Conservation (phyloP, 257 asterid species). For the Gynochthodes officinalis region DNA sequence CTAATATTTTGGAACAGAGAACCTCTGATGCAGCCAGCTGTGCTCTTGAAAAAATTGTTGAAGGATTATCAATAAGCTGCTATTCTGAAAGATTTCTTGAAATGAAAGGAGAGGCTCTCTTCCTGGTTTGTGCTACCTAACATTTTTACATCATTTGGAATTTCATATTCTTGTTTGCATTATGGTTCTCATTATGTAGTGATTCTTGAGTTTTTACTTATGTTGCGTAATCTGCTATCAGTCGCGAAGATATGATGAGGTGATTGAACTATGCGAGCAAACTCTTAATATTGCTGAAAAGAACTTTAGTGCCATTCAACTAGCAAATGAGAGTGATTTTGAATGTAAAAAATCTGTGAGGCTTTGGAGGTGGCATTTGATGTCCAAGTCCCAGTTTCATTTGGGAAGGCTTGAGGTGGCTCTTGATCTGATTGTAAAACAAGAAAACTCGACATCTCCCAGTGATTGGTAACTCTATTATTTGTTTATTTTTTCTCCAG, state of each 20-base stretch:
- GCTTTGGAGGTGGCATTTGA: constrained; percentile 82
- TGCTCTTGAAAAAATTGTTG: constrained; percentile 54
- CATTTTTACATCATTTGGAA: not conserved
- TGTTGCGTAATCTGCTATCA: constrained; percentile 21
- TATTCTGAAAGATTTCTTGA: constrained; percentile 74
- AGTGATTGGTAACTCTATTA: constrained; percentile 44
- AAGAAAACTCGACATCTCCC: constrained; percentile 36
- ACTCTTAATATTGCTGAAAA: constrained; percentile 64
- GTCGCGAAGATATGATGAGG: constrained; percentile 67
- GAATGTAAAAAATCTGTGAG: constrained; percentile 35
- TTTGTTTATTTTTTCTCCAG: constrained; percentile 5
- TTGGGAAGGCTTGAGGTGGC: constrained; percentile 81
- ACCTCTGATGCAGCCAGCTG: constrained; percentile 52
- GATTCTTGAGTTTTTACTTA: constrained; percentile 10
- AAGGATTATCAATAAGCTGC: constrained; percentile 65
- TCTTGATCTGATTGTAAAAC: constrained; percentile 75
- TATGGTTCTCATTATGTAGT: not conserved
- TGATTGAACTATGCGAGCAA: constrained; percentile 68
- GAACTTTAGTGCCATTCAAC: constrained; percentile 39
- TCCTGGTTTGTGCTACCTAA: constrained; percentile 49
- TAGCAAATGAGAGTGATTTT: constrained; percentile 23
- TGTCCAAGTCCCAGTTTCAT: constrained; percentile 63
- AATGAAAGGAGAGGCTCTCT: constrained; percentile 86
- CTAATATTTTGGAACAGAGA: constrained; percentile 55
- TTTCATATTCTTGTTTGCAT: not conserved